A percentile compares a stretch with the other conserved stretches of the same genome.
phyloP scores from a whole-genome alignment of 163 green algal species.

The Scenedesmus sp. region DNA sequence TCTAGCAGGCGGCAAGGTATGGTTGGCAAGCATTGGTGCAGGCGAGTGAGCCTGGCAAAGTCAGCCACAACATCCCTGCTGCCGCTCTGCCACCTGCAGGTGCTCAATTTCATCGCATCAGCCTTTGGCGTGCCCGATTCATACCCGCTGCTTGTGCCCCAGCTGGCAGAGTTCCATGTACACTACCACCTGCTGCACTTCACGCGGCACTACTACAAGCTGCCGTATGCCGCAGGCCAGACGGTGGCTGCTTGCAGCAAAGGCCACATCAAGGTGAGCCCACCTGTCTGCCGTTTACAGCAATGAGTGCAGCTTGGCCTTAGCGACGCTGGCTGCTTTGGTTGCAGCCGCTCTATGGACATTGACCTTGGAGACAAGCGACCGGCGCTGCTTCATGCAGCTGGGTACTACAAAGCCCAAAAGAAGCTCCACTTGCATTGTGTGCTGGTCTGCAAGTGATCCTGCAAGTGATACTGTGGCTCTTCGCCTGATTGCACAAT shows the following conservation, averaged over 20 bases:
- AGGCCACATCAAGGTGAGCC: conserved; percentile 42
- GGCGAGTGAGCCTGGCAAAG: neutral
- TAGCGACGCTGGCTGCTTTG: no score
- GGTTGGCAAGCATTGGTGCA: no score
- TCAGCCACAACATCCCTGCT: neutral
- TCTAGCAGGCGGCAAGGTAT: neutral
- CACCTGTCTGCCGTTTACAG: neutral
- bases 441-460: neutral
- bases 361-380: no score
- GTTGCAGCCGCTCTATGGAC: no score
- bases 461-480: neutral
- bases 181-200: conserved; percentile 56
- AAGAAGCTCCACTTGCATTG: neutral
- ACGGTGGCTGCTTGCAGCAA: conserved; percentile 5
- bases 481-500: no score
- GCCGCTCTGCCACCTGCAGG: neutral
- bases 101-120: conserved; percentile 15
- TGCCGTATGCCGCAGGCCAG: neutral
- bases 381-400: neutral
- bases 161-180: conserved; percentile 50
- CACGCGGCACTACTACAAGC: conserved; percentile 38
- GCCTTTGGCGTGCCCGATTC: conserved; percentile 34
- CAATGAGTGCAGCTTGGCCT: neutral
- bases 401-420: neutral
- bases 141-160: neutral